phyloP scores from a whole-genome alignment of 805 yeast species.

The Ogataea dorogensis region DNA sequence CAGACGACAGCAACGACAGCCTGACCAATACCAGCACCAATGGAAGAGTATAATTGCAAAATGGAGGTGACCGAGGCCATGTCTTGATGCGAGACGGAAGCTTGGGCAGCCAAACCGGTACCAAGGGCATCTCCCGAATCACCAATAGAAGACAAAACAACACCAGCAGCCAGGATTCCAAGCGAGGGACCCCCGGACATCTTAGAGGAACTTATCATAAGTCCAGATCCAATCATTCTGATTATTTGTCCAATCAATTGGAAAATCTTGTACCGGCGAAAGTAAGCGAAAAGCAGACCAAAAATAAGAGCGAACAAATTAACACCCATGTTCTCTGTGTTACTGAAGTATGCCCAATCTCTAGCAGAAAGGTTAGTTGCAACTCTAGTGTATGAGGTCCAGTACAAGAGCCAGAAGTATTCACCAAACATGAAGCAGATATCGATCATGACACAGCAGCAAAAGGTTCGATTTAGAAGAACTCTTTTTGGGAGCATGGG shows the following conservation, averaged over 20 bases:
- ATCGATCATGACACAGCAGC: conserved; percentile 36
- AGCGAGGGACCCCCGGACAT: conserved; percentile 19
- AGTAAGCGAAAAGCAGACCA: conserved; percentile 35
- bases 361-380: conserved; percentile 31
- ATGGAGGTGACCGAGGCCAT: conserved; percentile 32
- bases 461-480: conserved; percentile 37
- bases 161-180: conserved; percentile 31
- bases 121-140: conserved; percentile 36
- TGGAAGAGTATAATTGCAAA: conserved; percentile 32
- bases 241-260: conserved; percentile 36
- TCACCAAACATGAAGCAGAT: conserved; percentile 7
- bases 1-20: conserved; percentile 39
- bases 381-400: conserved; percentile 36
- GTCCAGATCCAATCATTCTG: conserved; percentile 32
- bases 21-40: conserved; percentile 38
- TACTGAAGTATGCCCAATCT: conserved; percentile 40
- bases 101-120: conserved; percentile 38
- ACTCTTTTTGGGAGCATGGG: conserved; percentile 40
- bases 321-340: conserved; percentile 37
- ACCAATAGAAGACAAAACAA: conserved; percentile 34
- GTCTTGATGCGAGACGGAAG: conserved; percentile 38
- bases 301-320: conserved; percentile 39
- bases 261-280: conserved; percentile 38
- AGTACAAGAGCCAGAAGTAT: conserved; percentile 25
- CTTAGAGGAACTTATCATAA: conserved; percentile 5